Evolutionary conservation across 2,329 filamentous ascomycete genomes (phyloP), one percentile per base, ranked within the genome.

Genomic region (Alternaria burnsii): DNA sequence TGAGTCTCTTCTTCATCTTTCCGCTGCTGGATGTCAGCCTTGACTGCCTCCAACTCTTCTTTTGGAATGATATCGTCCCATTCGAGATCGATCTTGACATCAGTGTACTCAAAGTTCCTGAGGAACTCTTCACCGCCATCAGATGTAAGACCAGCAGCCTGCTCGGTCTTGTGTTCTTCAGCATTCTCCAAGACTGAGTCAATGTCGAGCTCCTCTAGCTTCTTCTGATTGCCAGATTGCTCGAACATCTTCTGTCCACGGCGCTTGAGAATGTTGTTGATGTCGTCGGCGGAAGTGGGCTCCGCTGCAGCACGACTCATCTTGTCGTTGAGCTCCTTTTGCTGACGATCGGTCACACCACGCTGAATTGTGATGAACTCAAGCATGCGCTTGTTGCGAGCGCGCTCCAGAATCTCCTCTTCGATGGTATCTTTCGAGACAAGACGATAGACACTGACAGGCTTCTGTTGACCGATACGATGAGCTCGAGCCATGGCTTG

Each of bases 231-330:
- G 60, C 93, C 92, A 11, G 92, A 95, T 78, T 97, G 94, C 79
- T 98, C 94, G 70, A 99, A 99, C 90, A 99, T 97, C 80, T 95
- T 97, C 76, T 97, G 95, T n/a, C 95, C 97, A 69, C 95, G 91
- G 80, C 94, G 93, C 82, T 98, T 98, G 74, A 99, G 86, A 60
- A 99, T 97, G 78, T 92, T 91, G 64, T 95, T 97, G 67, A 98
- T 98, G 74, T 97, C 95, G 67, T 97, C 94, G 1, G 92, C 92
- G 3, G 93, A 96, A 60, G 90, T 94, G 8, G 94, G 94, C 70
- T 97, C 94, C 55, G 90, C 90, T 26, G 69, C 69, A 85, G 88
- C 84, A 82, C 91, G 80, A 82, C 82, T 79, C 78, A 93, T 91
- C 79, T 94, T 92, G 55, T 80, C 76, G 44, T 71, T 76, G 72